Conservation (phyloP, 129 eudicot species). For the Escallonia rubra region DNA sequence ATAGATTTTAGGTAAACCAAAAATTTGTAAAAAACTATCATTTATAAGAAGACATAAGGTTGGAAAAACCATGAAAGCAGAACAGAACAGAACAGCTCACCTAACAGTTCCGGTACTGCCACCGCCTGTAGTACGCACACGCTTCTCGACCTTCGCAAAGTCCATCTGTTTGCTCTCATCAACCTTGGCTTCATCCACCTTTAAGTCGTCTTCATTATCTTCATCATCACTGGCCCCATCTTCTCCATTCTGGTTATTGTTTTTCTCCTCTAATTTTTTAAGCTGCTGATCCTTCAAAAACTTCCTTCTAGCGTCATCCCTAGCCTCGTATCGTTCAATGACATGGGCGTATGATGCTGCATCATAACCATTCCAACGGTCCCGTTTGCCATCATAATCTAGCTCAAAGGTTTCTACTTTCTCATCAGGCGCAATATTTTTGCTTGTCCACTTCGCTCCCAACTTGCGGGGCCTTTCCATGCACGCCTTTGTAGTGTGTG, state of each 20-base stretch:
- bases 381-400: slow-evolving; percentile 80
- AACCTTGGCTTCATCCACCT: slow-evolving; percentile 82
- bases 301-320: slow-evolving; percentile 69
- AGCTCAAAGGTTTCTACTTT: slow-evolving; percentile 68
- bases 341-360: slow-evolving; percentile 60
- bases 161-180: slow-evolving; percentile 92
- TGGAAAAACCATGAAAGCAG: no score
- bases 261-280: slow-evolving; percentile 69
- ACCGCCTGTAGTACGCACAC: slow-evolving; percentile 87
- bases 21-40: no score
- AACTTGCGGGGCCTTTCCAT: slow-evolving; percentile 66
- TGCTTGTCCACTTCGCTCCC: slow-evolving; percentile 58
- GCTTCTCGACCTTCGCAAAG: slow-evolving; percentile 85
- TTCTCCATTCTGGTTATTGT: slow-evolving; percentile 36
- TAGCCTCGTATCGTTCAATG: slow-evolving; percentile 62
- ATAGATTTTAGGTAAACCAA: no score
- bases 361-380: slow-evolving; percentile 86
- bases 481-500: slow-evolving; percentile 41
- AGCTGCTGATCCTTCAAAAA: slow-evolving; percentile 56
- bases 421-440: slow-evolving; percentile 69
- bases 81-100: no score
- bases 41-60: no score
- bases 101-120: slow-evolving; percentile 70
- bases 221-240: slow-evolving; percentile 58
- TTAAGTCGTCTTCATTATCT: slow-evolving; percentile 58